Percentiles rank a stretch among this genome's conserved stretches.
phyloP scores from a whole-genome alignment of 208 protist genomes.

The Strigomonas culicis region DNA sequence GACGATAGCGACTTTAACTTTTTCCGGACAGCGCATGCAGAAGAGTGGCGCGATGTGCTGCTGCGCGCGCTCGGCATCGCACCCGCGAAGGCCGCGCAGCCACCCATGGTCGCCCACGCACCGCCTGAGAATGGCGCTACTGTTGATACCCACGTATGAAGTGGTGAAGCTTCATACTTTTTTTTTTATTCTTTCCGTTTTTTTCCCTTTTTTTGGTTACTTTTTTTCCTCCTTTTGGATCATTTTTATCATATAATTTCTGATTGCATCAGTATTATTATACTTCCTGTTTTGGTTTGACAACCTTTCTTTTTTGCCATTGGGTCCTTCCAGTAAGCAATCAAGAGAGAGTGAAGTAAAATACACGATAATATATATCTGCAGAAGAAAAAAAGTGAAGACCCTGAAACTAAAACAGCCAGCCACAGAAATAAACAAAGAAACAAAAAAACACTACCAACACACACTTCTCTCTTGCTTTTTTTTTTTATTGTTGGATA shows the following conservation, averaged over 20 bases:
- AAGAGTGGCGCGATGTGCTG: slow-evolving; percentile 13
- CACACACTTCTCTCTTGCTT: not conserved
- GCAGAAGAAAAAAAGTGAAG: not conserved
- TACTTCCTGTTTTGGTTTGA: slow-evolving; percentile 13
- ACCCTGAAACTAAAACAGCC: not conserved
- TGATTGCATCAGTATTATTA: slow-evolving; percentile 1
- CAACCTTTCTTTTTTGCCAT: slow-evolving; percentile 14
- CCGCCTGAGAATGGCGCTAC: no score
- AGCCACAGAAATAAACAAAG: not conserved
- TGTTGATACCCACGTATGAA: not conserved
- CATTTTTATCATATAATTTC: not conserved
- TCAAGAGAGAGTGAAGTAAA: not conserved
- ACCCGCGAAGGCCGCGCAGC: no score
- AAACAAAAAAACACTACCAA: slow-evolving; percentile 1
- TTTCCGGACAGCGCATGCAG: slow-evolving; percentile 24
- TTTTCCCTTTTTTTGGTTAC: not conserved
- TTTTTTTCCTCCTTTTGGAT: slow-evolving; percentile 10
- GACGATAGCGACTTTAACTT: slow-evolving; percentile 18
- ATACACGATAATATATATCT: not conserved
- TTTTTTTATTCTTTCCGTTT: slow-evolving; percentile 11
- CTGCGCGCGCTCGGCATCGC: no score
- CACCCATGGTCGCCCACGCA: no score
- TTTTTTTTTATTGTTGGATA: not conserved
- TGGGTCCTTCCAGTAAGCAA: slow-evolving; percentile 9
- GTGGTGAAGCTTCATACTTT: slow-evolving; percentile 7